Conservation (phyloP, 176 grass and related monocot species). For the Oryza nivara region DNA sequence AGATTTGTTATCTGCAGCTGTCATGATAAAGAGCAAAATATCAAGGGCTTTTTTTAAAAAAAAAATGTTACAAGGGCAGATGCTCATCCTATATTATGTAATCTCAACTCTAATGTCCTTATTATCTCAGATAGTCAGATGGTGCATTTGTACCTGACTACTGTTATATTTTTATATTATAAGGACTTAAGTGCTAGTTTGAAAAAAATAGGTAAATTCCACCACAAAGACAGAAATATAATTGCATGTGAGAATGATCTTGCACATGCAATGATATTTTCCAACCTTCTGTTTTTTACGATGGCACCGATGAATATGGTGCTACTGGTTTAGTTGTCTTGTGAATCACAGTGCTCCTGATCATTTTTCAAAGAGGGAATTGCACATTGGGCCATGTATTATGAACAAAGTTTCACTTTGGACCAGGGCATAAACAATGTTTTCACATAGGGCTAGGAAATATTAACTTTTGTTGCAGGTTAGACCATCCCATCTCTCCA, state of each 20-base stretch:
- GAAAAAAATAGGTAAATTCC: neutral
- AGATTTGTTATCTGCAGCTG: slow-evolving; percentile 22
- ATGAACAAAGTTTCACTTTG: too few species aligned
- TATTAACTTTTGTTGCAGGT: too few species aligned
- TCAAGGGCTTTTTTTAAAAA: neutral
- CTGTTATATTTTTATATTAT: slow-evolving; percentile 7
- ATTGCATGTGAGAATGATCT: neutral
- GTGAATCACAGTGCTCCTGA: neutral
- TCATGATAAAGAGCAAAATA: slow-evolving; percentile 3
- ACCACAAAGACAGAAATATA: neutral
- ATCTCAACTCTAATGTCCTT: slow-evolving; percentile 9
- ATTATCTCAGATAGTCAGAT: neutral
- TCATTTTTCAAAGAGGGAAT: neutral
- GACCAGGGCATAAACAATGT: too few species aligned
- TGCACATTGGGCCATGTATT: too few species aligned
- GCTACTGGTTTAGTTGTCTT: neutral
- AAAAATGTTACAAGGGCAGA: neutral
- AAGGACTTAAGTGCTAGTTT: slow-evolving; percentile 6
- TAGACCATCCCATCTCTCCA: too few species aligned
- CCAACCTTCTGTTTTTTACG: neutral
- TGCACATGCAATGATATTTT: neutral
- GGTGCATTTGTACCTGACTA: neutral
- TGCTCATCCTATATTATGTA: neutral
- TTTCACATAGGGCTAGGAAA: too few species aligned
- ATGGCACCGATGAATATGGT: neutral